Base-by-base conservation (phyloP, 1,284 basidiomycete genomes). In the Caloboletus firmus region DNA sequence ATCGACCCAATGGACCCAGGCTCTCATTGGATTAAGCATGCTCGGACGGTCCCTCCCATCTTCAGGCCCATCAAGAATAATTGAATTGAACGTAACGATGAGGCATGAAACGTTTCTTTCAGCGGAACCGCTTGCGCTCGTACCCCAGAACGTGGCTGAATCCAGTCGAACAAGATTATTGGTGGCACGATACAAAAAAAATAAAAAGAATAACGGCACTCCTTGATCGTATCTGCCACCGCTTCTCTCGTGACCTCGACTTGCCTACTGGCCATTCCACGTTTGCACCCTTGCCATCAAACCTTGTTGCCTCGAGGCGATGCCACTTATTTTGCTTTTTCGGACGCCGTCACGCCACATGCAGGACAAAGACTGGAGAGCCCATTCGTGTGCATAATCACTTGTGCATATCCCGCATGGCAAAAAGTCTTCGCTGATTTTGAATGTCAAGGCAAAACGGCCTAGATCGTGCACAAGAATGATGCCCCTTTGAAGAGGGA, bases 301-400 rank as follows among this genome's bases (percentile, higher is more conserved):
- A 69, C 66, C 36, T 50, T 70, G 50, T 49, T 63, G 39, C 61
- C 66, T 70, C 58, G 66, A 65, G 64, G 64, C 51, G 47, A n/a
- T 53, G 45, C 49, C 53, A 52, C 46, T 45, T 39, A n/a, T 35
- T 36, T 51, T 52, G 30, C 44, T 44, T 51, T 57, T 45, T 42
- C 28, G 7, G 44, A 46, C 49, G 55, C 61, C 59, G 52, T 52
- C 12, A 48, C 41, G 55, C 56, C 64, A 68, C 64, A 65, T 37
- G 54, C 48, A 56, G 49, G 37, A 44, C 31, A 36, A 37, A 32
- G 41, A 49, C 30, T 22, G 42, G 42, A 20, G 30, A 39, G 34
- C 24, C 30, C 40, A 51, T 36, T 36, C 45, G 44, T 24, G 17
- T 51, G 36, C 39, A 40, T 39, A 18, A 30, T 49, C 50, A 50